A percentile compares a stretch with the other conserved stretches of the same genome.
Conservation (phyloP, 345 rosid genomes). For the Eutrema yunnanense region DNA sequence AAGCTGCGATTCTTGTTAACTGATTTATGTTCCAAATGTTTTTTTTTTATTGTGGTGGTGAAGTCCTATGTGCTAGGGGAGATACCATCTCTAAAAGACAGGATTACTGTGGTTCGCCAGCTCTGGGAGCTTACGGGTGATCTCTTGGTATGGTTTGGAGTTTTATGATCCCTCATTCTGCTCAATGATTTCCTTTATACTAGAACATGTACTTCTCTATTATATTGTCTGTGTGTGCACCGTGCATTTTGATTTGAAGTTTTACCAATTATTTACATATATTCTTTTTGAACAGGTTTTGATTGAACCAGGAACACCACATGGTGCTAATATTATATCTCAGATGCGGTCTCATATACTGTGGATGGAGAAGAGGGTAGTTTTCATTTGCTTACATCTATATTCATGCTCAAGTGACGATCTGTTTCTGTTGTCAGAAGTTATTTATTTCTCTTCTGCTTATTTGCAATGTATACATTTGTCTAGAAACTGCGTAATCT, state of each 20-base stretch:
- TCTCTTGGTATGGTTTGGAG: conserved; percentile 58
- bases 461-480: not conserved
- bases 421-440: not conserved
- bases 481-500: conserved; percentile 62
- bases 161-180: not conserved
- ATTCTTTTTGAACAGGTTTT: conserved; percentile 54
- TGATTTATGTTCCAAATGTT: not conserved
- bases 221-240: not conserved
- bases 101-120: conserved; percentile 78
- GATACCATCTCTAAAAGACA: conserved; percentile 87
- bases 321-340: conserved; percentile 80
- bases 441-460: conserved; percentile 3
- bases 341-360: conserved; percentile 94
- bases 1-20: conserved; percentile 24
- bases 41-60: not conserved
- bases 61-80: conserved; percentile 97
- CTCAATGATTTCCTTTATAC: not conserved
- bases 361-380: conserved; percentile 96
- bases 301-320: conserved; percentile 95
- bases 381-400: not conserved
- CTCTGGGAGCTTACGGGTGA: conserved; percentile 96
- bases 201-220: not conserved
- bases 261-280: not conserved
- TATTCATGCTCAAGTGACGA: not conserved
- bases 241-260: not conserved